Percentiles rank a stretch among this genome's conserved stretches.
These are phyloP conservation scores for Alloteropsis semialata DNA, from an alignment of 176 grass and related monocot species.

Conservation along the genomic window DNA sequence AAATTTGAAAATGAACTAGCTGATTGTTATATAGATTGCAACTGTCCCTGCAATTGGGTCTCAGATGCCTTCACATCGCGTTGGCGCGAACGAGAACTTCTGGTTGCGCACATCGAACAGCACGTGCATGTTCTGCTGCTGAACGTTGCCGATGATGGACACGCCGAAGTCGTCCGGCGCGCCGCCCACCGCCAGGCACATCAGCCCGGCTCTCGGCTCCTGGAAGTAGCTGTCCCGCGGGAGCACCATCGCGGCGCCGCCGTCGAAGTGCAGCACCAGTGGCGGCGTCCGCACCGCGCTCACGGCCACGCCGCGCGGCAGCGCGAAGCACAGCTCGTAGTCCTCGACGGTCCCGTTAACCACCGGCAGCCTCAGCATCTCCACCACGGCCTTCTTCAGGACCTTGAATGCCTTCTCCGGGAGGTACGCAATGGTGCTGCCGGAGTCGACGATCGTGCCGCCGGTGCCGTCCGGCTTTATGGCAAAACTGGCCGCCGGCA, in stretches of 20 bases:
- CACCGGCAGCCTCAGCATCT: slow-evolving; percentile 5
- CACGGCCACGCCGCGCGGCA: slow-evolving; percentile 3
- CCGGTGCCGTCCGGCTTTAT: slow-evolving; percentile 34
- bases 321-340: slow-evolving; percentile 46
- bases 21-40: neutral
- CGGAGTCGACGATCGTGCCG: slow-evolving; percentile 46
- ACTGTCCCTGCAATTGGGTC: neutral
- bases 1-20: neutral
- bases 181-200: slow-evolving; percentile 39
- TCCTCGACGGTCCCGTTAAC: neutral
- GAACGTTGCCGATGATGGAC: slow-evolving; percentile 52
- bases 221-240: slow-evolving; percentile 51
- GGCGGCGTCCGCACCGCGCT: slow-evolving; percentile 30
- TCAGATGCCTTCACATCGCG: slow-evolving; percentile 33
- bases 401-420: slow-evolving; percentile 9
- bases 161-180: neutral
- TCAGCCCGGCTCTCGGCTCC: slow-evolving; percentile 10
- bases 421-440: slow-evolving; percentile 29
- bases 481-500: slow-evolving; percentile 14
- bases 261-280: slow-evolving; percentile 59
- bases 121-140: slow-evolving; percentile 66
- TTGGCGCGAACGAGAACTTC: slow-evolving; percentile 46
- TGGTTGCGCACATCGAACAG: slow-evolving; percentile 38
- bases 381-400: slow-evolving; percentile 12
- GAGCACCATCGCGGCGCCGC: slow-evolving; percentile 34